Base-by-base conservation (phyloP, 805 yeast genomes). In the Teunomyces tritomae region DNA sequence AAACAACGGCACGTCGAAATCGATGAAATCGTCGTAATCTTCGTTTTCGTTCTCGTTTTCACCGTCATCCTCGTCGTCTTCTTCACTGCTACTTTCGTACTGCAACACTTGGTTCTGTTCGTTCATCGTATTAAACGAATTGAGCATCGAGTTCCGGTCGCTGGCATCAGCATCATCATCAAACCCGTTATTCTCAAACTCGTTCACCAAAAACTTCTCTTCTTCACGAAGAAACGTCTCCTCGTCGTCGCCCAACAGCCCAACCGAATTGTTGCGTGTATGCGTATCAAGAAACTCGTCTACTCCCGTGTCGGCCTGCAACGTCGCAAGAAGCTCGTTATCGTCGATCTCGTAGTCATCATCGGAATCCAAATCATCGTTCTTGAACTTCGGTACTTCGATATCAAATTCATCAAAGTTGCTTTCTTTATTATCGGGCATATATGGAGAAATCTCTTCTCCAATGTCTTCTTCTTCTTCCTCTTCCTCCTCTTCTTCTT, bases 341-440 rank as follows among this genome's bases (percentile, higher is more conserved):
- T 73, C 78, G 55, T 73, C 84, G 49, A 79, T 74, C 54, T 79
- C 84, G 55, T 84, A 83, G 57, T 83, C 91, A 8, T 81, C 89
- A 48, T 83, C 89, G 0, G 85, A 79, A 48, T 68, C 68, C 37
- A 71, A 55, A 42, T 72, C 79, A 26, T 69, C 72, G 24, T 78
- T 83, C 41, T 73, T 72, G 49, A 80, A 65, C 51, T 73, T 76
- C 11, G 84, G 85, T 3, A 79, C 84, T 49, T 68, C 77, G 48
- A 78, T 61, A 34, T 68, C 68, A 41, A 65, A 67, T 29, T 65
- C 68, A 10, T 29, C 32, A 40, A 62, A 53, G 39, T 51, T 51
- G 17, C 46, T 43, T 47, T 45, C 43, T 11, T 37, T 30, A 28
- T 46, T 35, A 26, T 50, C 54, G 32, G 48, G 49, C 36, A 42